Percentiles rank a stretch among this genome's conserved stretches.
These are phyloP conservation scores for Taiwanofungus camphoratus DNA, from an alignment of 1,284 basidiomycete genomes.

Conservation along the genomic window DNA sequence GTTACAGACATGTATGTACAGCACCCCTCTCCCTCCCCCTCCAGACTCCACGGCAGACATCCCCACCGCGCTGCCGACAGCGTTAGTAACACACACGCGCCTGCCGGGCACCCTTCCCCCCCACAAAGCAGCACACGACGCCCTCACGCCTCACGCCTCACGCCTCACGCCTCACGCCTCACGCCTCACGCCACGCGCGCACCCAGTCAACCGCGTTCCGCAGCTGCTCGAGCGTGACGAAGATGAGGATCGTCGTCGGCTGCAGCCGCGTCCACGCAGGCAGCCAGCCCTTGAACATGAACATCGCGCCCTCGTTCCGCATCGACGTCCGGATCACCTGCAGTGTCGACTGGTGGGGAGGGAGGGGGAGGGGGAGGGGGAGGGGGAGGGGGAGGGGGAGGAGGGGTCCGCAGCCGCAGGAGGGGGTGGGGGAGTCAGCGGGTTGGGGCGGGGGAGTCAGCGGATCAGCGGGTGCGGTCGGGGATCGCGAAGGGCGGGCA, in stretches of 20 bases:
- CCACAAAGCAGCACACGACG: too few relatives aligned
- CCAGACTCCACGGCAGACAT: too few relatives aligned
- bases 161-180: too few relatives aligned
- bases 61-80: too few relatives aligned
- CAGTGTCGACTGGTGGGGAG: constrained; percentile 50
- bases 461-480: neutral
- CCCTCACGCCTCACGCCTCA: too few relatives aligned
- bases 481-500: neutral
- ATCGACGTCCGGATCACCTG: constrained; percentile 69
- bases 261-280: constrained; percentile 83
- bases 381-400: too few relatives aligned
- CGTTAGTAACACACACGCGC: too few relatives aligned
- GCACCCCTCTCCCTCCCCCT: too few relatives aligned
- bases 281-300: constrained; percentile 92
- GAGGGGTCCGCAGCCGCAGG: too few relatives aligned
- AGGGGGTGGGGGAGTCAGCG: neutral
- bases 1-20: too few relatives aligned
- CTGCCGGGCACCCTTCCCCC: too few relatives aligned
- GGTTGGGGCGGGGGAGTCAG: too few relatives aligned
- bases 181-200: constrained; percentile 9
- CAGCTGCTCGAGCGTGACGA: constrained; percentile 77
- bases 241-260: constrained; percentile 81
- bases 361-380: neutral
- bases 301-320: constrained; percentile 76
- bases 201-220: constrained; percentile 59